A percentile compares a stretch with the other conserved stretches of the same genome.
phyloP scores from a whole-genome alignment of 2,329 filamentous ascomycete species.

The Aspergillus sp. region DNA sequence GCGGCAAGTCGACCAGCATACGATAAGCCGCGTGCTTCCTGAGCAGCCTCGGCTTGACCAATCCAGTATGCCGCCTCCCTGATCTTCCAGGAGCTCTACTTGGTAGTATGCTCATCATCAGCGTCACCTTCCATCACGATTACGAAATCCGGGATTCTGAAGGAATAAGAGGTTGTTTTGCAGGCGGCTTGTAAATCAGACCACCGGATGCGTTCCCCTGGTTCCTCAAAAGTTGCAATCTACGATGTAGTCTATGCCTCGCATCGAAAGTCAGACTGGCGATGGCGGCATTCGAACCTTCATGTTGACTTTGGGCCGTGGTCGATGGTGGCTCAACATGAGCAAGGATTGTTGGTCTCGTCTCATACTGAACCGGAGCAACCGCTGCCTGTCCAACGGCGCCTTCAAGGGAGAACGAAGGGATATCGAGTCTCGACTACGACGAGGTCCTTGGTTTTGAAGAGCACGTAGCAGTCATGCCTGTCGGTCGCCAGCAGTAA shows the following conservation, averaged over 20 bases:
- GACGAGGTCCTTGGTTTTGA: background rate
- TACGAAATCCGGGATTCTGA: background rate
- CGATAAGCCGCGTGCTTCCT: background rate
- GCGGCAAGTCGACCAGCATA: background rate
- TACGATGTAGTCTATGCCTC: background rate
- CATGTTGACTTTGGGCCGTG: background rate
- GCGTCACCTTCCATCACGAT: background rate
- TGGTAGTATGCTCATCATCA: background rate
- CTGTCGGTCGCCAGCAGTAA: background rate
- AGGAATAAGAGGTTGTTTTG: background rate
- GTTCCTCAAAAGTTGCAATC: background rate
- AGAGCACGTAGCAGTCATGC: background rate
- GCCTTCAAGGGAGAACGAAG: slow-evolving; percentile 3
- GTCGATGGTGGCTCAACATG: background rate
- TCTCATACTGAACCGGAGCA: background rate
- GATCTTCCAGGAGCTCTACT: background rate
- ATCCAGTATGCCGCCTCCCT: background rate
- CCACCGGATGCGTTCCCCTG: background rate
- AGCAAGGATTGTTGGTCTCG: slow-evolving; percentile 1
- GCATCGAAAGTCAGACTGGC: background rate
- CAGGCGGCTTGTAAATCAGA: background rate
- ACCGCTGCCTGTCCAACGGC: background rate
- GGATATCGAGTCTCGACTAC: background rate
- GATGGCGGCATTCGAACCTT: background rate
- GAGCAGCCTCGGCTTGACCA: background rate